Base-by-base conservation (phyloP, 768 basidiomycete species). In the Udeniomyces megalosporus region DNA sequence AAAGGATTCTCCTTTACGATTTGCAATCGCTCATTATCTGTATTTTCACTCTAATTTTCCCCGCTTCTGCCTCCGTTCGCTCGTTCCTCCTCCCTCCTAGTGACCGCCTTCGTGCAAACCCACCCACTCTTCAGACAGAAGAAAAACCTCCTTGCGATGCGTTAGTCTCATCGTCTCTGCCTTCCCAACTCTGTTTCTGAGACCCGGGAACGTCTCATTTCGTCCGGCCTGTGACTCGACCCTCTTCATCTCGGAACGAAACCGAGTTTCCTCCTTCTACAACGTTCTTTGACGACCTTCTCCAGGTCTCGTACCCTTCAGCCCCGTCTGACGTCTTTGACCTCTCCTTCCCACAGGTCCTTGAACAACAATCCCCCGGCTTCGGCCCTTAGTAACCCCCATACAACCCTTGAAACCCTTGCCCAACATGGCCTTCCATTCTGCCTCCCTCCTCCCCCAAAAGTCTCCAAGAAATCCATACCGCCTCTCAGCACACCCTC, bases 371-470 rank as follows among this genome's bases (percentile, higher is more conserved):
- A 35, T 49, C 58, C 47, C 49, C 49, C 24, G 22, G 58, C 58
- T 51, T 60, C 58, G 58, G 58, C 58, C 31, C 47, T 31, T 49
- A n/a, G 17, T 50, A 17, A 26, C 46, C 47, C 8, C 58, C 32
- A 26, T 32, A 38, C 20, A 34, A 11, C 24, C 26, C 22, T 32
- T 6, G 6, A n/a, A n/a, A n/a, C 6, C n/a, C n/a, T 28, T 31
- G 26, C 15, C 32, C 29, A 3, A 12, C 1, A 22, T 56, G 62
- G 62, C 34, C 56, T 63, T 28, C 62, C 62, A 7, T 32, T n/a
- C 4, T 34, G 49, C 17, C 62, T 63, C 7, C 62, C 62, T 42
- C 62, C 62, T 44, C 14, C 42, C n/a, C 62, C 62, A 1, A 34
- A 46, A 45, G 52, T 45, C 51, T 42, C 29, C 24, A 32, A 44